Percentiles rank a stretch among this genome's conserved stretches.
phyloP scores from a whole-genome alignment of 2,329 filamentous ascomycete genomes.

The Calonectria honghensis region DNA sequence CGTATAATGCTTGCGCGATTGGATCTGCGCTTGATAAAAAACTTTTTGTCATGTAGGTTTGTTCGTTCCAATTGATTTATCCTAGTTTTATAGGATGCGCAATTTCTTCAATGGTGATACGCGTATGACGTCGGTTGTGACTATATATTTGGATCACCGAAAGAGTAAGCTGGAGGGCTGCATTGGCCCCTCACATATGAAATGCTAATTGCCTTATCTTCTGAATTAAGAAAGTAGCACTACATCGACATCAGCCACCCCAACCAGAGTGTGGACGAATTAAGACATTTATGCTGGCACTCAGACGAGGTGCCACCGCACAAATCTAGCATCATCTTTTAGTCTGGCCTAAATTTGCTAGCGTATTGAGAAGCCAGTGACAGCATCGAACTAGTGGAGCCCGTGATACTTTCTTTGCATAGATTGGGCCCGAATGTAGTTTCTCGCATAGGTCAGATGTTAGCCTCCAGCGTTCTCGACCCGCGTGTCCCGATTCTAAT shows the following conservation, averaged over 20 bases:
- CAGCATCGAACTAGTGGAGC: neutral
- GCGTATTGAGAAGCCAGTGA: neutral
- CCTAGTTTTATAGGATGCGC: neutral
- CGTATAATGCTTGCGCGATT: neutral
- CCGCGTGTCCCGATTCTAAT: neutral
- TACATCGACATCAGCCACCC: neutral
- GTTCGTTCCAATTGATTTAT: neutral
- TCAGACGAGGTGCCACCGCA: neutral
- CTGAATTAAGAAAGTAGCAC: neutral
- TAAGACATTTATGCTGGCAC: neutral
- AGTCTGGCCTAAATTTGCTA: neutral
- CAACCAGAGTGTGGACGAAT: neutral
- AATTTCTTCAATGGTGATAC: neutral
- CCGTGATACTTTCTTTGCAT: neutral
- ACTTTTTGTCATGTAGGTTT: too few relatives aligned
- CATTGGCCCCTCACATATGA: too few relatives aligned
- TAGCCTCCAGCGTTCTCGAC: neutral
- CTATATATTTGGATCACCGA: too few relatives aligned
- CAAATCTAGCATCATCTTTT: conserved; percentile 10
- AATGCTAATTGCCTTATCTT: neutral
- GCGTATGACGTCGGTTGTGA: neutral
- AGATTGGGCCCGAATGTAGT: neutral
- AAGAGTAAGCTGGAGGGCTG: neutral
- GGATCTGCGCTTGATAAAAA: neutral
- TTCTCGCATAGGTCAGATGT: neutral